A percentile compares a stretch with the other conserved stretches of the same genome.
Conservation (phyloP, 2,329 filamentous ascomycete species). For the Fusarium stilboides region DNA sequence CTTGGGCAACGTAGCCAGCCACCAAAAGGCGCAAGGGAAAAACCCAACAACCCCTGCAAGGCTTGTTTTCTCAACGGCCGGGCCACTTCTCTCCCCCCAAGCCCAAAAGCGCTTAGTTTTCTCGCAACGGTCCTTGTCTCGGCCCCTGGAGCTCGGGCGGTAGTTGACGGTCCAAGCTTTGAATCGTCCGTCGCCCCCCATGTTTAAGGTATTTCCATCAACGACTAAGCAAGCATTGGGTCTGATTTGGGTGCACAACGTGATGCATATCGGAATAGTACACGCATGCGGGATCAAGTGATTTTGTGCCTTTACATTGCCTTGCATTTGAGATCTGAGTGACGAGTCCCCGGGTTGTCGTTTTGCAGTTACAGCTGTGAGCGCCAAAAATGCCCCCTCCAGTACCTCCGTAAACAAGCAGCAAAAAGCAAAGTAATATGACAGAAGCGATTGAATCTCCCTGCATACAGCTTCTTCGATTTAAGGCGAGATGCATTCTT, state of each 20-base stretch:
- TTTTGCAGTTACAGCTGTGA: neutral
- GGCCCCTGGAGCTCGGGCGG: slow-evolving; percentile 1
- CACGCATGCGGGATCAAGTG: slow-evolving; percentile 12
- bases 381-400: neutral
- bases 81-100: neutral
- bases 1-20: neutral
- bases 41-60: slow-evolving; percentile 20
- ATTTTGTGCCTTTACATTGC: neutral
- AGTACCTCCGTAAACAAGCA: too few species aligned
- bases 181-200: too few species aligned
- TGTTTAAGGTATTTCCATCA: neutral
- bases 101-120: slow-evolving; percentile 18
- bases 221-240: neutral
- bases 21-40: slow-evolving; percentile 2
- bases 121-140: slow-evolving; percentile 1
- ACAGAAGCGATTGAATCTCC: slow-evolving; percentile 11
- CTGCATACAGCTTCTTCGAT: slow-evolving; percentile 11
- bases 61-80: slow-evolving; percentile 29
- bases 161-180: slow-evolving; percentile 2
- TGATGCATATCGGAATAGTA: neutral
- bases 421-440: slow-evolving; percentile 25
- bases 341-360: neutral
- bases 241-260: slow-evolving; percentile 6
- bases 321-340: neutral
- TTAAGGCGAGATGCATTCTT: neutral